Conservation (phyloP, 345 rosid species). For the Pelargonium nanum region DNA sequence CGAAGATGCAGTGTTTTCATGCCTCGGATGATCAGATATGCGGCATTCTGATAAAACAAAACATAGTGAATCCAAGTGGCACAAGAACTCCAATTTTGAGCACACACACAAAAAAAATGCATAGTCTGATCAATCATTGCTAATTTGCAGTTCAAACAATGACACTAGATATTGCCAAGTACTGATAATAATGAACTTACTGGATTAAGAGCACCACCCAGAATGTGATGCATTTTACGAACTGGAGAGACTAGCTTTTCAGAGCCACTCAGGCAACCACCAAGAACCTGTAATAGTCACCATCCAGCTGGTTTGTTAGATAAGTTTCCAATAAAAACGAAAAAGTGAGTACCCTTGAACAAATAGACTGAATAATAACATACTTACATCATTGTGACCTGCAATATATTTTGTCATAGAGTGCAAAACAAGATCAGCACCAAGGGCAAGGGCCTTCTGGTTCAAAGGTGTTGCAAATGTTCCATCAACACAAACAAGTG, state of each 20-base stretch:
- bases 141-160: no score
- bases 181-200: slow-evolving; percentile 33
- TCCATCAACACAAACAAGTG: slow-evolving; percentile 93
- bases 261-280: slow-evolving; percentile 87
- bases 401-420: slow-evolving; percentile 89
- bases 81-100: neutral
- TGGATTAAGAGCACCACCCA: slow-evolving; percentile 92
- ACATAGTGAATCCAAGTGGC: neutral
- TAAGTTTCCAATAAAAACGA: no score
- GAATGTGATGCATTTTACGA: slow-evolving; percentile 81
- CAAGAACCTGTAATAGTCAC: slow-evolving; percentile 59
- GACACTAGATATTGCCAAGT: no score
- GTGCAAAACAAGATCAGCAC: slow-evolving; percentile 92
- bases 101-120: neutral
- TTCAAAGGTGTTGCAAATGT: slow-evolving; percentile 97
- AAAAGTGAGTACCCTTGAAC: no score
- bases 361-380: slow-evolving; percentile 8
- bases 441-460: slow-evolving; percentile 89
- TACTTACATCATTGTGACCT: slow-evolving; percentile 89
- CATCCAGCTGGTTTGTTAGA: no score
- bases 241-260: slow-evolving; percentile 54
- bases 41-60: slow-evolving; percentile 55
- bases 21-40: slow-evolving; percentile 91
- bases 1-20: slow-evolving; percentile 99
- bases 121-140: no score